A percentile compares a stretch with the other conserved stretches of the same genome.
Evolutionary conservation across 148 eudicot species (phyloP).

Genomic region (Pouteria glomerata): DNA sequence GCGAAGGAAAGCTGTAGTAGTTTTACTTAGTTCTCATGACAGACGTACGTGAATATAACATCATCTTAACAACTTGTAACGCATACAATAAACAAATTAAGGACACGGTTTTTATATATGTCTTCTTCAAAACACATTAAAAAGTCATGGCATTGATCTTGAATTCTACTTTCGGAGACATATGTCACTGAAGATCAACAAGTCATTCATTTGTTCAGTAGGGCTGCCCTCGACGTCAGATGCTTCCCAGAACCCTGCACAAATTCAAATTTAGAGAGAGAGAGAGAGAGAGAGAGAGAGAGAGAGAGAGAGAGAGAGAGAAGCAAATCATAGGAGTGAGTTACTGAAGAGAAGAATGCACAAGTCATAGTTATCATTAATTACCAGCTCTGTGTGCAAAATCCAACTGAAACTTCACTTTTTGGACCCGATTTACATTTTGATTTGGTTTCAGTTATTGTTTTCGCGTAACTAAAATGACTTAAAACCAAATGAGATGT

Average conservation of each 20-base stretch:
- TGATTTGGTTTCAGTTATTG: too few species aligned
- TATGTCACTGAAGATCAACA: not conserved
- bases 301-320: not conserved
- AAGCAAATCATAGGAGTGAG: not conserved
- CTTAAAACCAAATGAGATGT: too few species aligned
- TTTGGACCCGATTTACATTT: too few species aligned
- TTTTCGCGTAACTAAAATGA: too few species aligned
- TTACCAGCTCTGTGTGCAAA: too few species aligned
- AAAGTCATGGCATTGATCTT: slow-evolving; percentile 2
- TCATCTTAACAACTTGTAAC: not conserved
- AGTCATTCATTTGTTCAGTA: slow-evolving; percentile 33
- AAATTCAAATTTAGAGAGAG: slow-evolving; percentile 1
- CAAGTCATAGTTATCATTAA: not conserved
- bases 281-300: not conserved
- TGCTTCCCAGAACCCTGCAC: slow-evolving; percentile 37
- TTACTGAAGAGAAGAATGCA: not conserved
- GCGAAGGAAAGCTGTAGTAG: too few species aligned
- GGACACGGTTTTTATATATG: slow-evolving; percentile 5
- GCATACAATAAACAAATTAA: not conserved
- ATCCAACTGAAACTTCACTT: too few species aligned
- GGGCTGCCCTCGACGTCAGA: slow-evolving; percentile 36
- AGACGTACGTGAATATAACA: too few species aligned
- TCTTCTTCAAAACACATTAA: not conserved
- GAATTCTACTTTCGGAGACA: not conserved
- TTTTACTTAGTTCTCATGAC: too few species aligned